Base-by-base conservation (phyloP, 495 filamentous ascomycete genomes). In the Astrothelium subdiscretum region DNA sequence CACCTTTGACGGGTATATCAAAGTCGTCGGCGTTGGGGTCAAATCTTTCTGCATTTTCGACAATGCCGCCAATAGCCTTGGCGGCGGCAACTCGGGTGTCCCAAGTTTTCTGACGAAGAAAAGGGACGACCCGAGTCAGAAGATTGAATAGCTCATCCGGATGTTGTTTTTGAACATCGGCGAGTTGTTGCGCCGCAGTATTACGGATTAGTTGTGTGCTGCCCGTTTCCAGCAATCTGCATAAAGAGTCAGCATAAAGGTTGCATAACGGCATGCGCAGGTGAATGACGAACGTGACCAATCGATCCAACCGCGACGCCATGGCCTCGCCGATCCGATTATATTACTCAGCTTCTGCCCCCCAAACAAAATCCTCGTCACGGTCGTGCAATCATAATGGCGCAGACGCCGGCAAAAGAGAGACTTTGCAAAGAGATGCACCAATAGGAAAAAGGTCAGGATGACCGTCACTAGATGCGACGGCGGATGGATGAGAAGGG, bases 91-190 rank as follows among this genome's bases (percentile, higher is more conserved):
- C 89, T 35, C 94, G 81, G 10, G 94, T 97, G 65, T 98, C 94
- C 94, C 94, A 98, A 63, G 89, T 90, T 71, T 91, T 96, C 61
- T 91, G 90, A 61, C 87, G 82, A 18, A 97, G 81, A 73, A 95
- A 97, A 1, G 95, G 91, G 20, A 97, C 83, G 44, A 98, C 92
- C 54, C 92, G 82, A n/a, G 90, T 90, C n/a, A 98, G 80, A 8
- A 98, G 80, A 67, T 97, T 97, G 74, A 97, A 97, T 2, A 97
- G 79, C 70, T 98, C 94, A 73, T 97, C 92, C 0, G 95, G 94
- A 70, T 97, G 95, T 66, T 92, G 86, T 71, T 95, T 97, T 74
- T 97, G 95, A 64, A 96, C 91, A 78, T 97, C 94, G 38, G 89
- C 92, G 40, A 98, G 83, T 77, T 98, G 94, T 70, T 94, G 88